These are phyloP conservation scores for Didymella exigua DNA, from an alignment of 2,329 filamentous ascomycete genomes.

Conservation along the genomic window DNA sequence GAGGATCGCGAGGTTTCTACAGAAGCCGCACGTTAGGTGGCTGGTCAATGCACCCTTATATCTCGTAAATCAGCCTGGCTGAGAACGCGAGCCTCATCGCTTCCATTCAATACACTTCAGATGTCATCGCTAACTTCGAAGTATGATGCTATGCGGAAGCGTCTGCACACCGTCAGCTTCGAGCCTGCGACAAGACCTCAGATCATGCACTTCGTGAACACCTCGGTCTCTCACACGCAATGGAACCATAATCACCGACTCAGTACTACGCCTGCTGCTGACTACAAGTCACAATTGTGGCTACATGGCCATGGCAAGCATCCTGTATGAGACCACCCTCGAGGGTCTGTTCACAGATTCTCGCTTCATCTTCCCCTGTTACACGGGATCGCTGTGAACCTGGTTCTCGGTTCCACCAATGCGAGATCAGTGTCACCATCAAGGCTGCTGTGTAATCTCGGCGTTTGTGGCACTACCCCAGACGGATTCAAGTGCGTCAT, in stretches of 20 bases:
- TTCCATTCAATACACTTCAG: not conserved
- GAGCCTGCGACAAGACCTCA: conserved; percentile 2
- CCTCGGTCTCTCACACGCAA: not conserved
- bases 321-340: not conserved
- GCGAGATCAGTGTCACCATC: conserved; percentile 46
- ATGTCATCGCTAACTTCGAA: not conserved
- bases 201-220: not conserved
- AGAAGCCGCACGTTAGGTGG: not conserved
- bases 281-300: not conserved
- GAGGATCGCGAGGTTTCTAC: not conserved
- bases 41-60: not conserved
- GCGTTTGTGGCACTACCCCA: conserved; percentile 40
- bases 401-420: conserved; percentile 46
- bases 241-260: not conserved
- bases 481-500: conserved; percentile 42
- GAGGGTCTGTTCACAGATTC: conserved; percentile 17
- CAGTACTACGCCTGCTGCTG: conserved; percentile 1
- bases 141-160: not conserved
- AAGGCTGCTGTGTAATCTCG: conserved; percentile 33
- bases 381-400: conserved; percentile 44
- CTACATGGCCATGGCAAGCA: not conserved
- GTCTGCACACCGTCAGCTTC: not conserved
- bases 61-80: not conserved
- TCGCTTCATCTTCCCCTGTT: conserved; percentile 31
- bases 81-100: not conserved